A percentile compares a stretch with the other conserved stretches of the same genome.
Conservation (phyloP, 495 filamentous ascomycete genomes). For the Penicillium longicatenatum region DNA sequence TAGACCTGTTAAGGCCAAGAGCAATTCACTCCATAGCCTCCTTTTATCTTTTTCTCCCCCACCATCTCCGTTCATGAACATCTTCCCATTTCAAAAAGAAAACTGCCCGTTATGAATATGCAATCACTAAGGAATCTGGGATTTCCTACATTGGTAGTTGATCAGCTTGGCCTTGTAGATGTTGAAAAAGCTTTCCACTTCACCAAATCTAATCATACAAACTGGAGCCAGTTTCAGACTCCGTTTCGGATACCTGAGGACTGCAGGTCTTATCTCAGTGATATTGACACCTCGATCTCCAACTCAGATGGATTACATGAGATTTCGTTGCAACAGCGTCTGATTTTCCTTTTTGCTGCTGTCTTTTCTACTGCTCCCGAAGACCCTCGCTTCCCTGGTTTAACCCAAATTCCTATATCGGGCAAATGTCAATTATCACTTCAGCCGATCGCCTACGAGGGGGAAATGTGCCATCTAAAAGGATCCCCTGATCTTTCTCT, state of each 20-base stretch:
- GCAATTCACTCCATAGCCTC: too few species aligned
- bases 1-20: too few species aligned
- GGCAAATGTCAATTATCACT: neutral
- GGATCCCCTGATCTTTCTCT: neutral
- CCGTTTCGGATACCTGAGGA: neutral
- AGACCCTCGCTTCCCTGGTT: neutral
- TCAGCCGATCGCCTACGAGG: neutral
- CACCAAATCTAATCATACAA: neutral
- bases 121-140: too few species aligned
- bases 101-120: too few species aligned
- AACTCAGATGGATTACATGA: neutral
- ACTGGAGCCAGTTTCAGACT: neutral
- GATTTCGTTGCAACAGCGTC: constrained; percentile 3
- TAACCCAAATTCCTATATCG: neutral
- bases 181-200: neutral
- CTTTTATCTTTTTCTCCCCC: too few species aligned
- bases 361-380: neutral
- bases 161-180: neutral
- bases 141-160: too few species aligned
- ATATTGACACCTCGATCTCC: neutral
- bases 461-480: neutral
- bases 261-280: neutral
- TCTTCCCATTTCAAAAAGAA: too few species aligned
- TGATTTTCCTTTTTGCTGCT: neutral
- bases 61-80: too few species aligned